A percentile compares a stretch with the other conserved stretches of the same genome.
Evolutionary conservation across 225 moss, liverwort and hornwort species (phyloP).

Genomic region (Straminergon stramineum): DNA sequence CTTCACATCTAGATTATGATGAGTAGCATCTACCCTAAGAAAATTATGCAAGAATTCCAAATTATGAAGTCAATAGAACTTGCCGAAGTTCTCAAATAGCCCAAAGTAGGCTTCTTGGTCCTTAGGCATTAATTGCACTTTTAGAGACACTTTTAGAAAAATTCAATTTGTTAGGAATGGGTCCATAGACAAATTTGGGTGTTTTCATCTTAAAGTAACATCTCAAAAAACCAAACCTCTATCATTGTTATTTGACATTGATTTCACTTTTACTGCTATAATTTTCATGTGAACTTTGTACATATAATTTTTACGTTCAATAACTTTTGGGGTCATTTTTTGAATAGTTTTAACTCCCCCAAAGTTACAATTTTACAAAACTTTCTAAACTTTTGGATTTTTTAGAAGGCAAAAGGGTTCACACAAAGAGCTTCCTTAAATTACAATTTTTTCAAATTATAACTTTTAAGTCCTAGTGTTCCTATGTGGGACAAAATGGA

Average conservation of each 20-base stretch:
- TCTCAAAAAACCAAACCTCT: neutral
- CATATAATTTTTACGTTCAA: neutral
- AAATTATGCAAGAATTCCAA: too few relatives aligned
- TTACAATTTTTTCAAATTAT: neutral
- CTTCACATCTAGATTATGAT: too few relatives aligned
- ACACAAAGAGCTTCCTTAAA: neutral
- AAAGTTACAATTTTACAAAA: neutral
- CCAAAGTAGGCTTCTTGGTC: too few relatives aligned
- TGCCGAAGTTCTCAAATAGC: too few relatives aligned
- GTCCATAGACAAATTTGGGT: accelerated
- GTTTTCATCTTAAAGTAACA: neutral
- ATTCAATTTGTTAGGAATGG: neutral
- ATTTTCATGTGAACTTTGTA: neutral
- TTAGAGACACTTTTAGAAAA: accelerated
- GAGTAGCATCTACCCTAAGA: too few relatives aligned
- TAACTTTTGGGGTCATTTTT: too few relatives aligned
- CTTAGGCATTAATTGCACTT: neutral
- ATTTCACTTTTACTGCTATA: neutral
- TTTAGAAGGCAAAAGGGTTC: neutral
- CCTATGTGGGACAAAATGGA: neutral
- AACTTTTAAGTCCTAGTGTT: neutral
- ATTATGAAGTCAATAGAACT: too few relatives aligned
- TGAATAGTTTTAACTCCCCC: neutral
- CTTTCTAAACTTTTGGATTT: neutral
- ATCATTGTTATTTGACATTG: neutral